phyloP scores from a whole-genome alignment of 495 filamentous ascomycete species.

The Penicillium canescens region DNA sequence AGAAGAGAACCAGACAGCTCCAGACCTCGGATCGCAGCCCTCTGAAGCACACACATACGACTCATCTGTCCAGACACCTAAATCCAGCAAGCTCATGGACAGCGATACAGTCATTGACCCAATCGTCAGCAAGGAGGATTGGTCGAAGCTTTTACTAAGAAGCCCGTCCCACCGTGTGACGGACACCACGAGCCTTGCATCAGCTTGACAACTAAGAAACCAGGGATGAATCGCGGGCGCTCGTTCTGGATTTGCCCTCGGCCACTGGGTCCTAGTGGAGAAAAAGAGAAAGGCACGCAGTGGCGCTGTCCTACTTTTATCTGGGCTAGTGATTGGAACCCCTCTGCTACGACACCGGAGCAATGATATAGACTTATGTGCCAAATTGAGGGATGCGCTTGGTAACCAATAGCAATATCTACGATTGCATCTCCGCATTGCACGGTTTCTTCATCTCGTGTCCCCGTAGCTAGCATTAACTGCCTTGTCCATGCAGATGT shows the following conservation, averaged over 20 bases:
- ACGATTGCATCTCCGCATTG: too few relatives aligned
- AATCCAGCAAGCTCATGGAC: slow-evolving; percentile 3
- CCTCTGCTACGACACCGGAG: slow-evolving; percentile 15
- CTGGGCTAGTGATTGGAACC: slow-evolving; percentile 84
- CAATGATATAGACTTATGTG: slow-evolving; percentile 7
- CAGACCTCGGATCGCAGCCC: not conserved
- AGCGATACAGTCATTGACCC: slow-evolving; percentile 60
- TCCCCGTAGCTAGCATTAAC: too few relatives aligned
- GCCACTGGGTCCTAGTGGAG: slow-evolving; percentile 78
- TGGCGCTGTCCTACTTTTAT: slow-evolving; percentile 90
- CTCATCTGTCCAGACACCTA: not conserved
- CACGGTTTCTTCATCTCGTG: too few relatives aligned
- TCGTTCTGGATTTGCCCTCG: slow-evolving; percentile 85
- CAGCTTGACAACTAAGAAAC: slow-evolving; percentile 78
- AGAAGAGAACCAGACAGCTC: not conserved
- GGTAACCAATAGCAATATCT: too few relatives aligned
- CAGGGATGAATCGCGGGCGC: slow-evolving; percentile 78
- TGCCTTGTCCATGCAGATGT: too few relatives aligned
- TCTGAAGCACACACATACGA: not conserved
- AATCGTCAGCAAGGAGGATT: slow-evolving; percentile 75
- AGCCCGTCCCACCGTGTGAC: slow-evolving; percentile 74
- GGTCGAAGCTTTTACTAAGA: slow-evolving; percentile 81
- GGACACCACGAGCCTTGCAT: slow-evolving; percentile 83
- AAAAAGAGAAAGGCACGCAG: slow-evolving; percentile 76
- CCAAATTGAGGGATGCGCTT: too few relatives aligned